phyloP scores from a whole-genome alignment of 192 early-diverging fungal species.

The Backusella mclennaniae region DNA sequence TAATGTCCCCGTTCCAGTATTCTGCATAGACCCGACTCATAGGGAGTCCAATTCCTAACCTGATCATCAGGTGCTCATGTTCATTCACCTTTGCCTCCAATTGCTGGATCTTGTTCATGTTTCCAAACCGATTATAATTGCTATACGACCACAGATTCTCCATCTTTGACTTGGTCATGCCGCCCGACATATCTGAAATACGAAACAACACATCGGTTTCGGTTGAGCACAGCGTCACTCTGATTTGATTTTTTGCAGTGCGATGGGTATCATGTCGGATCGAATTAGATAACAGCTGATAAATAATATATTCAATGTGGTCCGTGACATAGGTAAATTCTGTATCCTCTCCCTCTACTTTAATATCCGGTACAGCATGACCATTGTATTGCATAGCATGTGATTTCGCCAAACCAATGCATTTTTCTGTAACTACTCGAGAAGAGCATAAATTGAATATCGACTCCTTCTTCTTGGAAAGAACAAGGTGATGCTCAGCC shows the following conservation, averaged over 20 bases:
- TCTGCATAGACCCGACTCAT: constrained; percentile 94
- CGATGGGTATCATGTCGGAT: constrained; percentile 69
- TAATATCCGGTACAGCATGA: constrained; percentile 18
- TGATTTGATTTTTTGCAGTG: constrained; percentile 43
- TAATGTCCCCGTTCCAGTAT: constrained; percentile 94
- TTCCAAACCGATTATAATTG: constrained; percentile 48
- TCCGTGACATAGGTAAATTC: constrained; percentile 92
- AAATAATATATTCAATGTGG: constrained; percentile 94
- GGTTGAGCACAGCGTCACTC: constrained; percentile 78
- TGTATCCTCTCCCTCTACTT: constrained; percentile 57
- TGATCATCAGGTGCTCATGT: constrained; percentile 19
- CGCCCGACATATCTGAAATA: constrained; percentile 93
- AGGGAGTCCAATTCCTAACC: constrained; percentile 82
- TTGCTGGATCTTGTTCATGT: constrained; percentile 73
- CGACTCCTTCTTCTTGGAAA: constrained; percentile 33
- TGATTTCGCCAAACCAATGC: constrained; percentile 8
- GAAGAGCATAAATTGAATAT: constrained; percentile 68
- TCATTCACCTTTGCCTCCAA: constrained; percentile 72
- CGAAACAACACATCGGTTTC: constrained; percentile 81
- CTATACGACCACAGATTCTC: constrained; percentile 82
- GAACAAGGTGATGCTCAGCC: constrained; percentile 90
- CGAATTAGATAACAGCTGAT: constrained; percentile 89
- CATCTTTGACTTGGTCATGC: constrained; percentile 66
- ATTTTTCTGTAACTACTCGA: constrained; percentile 44
- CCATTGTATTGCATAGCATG: constrained; percentile 8